Percentiles rank a stretch among this genome's conserved stretches.
These are phyloP conservation scores for Calocybe gangraenosa DNA, from an alignment of 768 basidiomycete genomes.

Conservation along the genomic window DNA sequence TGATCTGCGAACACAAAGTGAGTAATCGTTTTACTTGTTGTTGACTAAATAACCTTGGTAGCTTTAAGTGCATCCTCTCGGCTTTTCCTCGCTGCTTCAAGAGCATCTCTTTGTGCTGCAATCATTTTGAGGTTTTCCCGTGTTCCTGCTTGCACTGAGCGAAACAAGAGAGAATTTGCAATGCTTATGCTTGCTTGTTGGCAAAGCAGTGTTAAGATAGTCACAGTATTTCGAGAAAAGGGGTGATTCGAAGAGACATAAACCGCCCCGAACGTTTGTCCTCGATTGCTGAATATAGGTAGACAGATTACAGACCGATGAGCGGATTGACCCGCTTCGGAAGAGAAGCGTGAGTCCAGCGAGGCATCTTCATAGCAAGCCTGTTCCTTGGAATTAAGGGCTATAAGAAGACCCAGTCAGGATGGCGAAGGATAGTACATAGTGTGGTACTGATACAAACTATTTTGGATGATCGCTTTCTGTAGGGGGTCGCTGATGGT, in stretches of 20 bases:
- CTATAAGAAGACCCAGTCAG: conserved; percentile 26
- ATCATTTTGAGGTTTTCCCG: conserved; percentile 77
- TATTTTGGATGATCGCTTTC: conserved; percentile 62
- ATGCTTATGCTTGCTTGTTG: conserved; percentile 78
- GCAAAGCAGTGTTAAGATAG: conserved; percentile 58
- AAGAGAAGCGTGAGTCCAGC: conserved; percentile 62
- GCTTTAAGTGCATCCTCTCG: conserved; percentile 72
- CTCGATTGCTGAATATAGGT: conserved; percentile 70
- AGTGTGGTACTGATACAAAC: conserved; percentile 33
- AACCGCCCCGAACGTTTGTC: conserved; percentile 69
- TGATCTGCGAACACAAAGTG: conserved; percentile 43
- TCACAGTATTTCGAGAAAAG: conserved; percentile 57
- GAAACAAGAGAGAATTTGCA: conserved; percentile 69
- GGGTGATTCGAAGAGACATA: conserved; percentile 65
- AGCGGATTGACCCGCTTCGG: conserved; percentile 58
- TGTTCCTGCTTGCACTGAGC: conserved; percentile 70
- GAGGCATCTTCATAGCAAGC: conserved; percentile 59
- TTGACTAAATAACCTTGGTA: conserved; percentile 47
- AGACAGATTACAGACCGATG: conserved; percentile 64
- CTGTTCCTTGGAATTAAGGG: conserved; percentile 62
- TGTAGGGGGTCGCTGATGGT: conserved; percentile 58
- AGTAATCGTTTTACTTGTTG: neutral
- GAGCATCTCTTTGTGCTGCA: conserved; percentile 60
- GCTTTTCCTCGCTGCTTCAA: conserved; percentile 67
- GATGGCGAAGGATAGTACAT: neutral